Conservation (phyloP, 306 rosid genomes). For the Gynostemma pentaphyllum region DNA sequence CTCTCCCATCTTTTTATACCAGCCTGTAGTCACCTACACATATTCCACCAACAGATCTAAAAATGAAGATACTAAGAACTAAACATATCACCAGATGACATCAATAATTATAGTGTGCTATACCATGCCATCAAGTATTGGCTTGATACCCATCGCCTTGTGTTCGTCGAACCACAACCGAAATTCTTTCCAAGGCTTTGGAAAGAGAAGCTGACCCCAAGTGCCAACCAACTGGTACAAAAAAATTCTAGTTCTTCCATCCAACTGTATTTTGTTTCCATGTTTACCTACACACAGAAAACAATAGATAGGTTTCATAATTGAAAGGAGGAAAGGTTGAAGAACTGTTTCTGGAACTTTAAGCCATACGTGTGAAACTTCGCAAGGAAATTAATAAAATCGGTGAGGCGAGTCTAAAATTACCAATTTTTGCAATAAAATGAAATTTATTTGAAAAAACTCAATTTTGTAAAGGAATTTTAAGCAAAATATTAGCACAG, state of each 20-base stretch:
- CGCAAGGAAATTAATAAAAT: neutral
- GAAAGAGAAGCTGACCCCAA: slow-evolving; percentile 98
- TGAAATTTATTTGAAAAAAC: neutral
- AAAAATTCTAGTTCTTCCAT: slow-evolving; percentile 47
- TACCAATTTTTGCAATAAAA: neutral
- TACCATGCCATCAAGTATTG: slow-evolving; percentile 91
- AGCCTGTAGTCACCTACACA: slow-evolving; percentile 79
- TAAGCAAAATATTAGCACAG: neutral
- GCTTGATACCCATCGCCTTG: slow-evolving; percentile 63
- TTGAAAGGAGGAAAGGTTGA: neutral
- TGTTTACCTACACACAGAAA: slow-evolving; percentile 55
- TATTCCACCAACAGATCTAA: slow-evolving; percentile 14
- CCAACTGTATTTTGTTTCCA: slow-evolving; percentile 66
- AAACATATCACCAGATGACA: neutral
- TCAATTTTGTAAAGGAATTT: neutral
- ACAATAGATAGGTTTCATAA: slow-evolving; percentile 2
- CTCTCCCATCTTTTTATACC: slow-evolving; percentile 90
- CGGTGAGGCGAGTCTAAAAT: neutral
- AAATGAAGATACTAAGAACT: slow-evolving; percentile 12
- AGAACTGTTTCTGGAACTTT: neutral
- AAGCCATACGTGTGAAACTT: neutral
- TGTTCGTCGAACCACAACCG: slow-evolving; percentile 88
- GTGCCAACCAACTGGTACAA: slow-evolving; percentile 91
- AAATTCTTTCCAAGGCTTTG: slow-evolving; percentile 95
- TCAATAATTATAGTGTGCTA: neutral